Percentiles rank a stretch among this genome's conserved stretches.
These are phyloP conservation scores for Suillus alpinus DNA, from an alignment of 768 basidiomycete species.

Conservation along the genomic window DNA sequence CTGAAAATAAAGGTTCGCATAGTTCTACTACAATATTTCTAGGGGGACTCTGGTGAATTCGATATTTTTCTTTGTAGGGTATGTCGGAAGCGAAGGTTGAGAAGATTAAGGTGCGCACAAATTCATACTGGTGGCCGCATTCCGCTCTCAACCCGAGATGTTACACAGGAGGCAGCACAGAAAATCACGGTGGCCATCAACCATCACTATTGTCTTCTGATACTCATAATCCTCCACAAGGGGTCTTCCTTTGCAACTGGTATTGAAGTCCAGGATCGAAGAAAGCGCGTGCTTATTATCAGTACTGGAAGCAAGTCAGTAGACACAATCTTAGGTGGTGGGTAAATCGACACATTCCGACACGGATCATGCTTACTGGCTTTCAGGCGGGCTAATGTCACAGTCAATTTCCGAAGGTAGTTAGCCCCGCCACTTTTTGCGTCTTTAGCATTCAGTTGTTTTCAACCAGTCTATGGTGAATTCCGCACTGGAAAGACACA, in stretches of 20 bases:
- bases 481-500: slow-evolving; percentile 97
- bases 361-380: background rate
- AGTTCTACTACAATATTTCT: background rate
- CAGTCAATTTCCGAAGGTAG: slow-evolving; percentile 92
- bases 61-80: slow-evolving; percentile 48
- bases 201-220: background rate
- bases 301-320: slow-evolving; percentile 94
- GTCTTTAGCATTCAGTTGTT: slow-evolving; percentile 1
- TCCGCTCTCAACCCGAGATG: background rate
- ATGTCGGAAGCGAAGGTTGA: slow-evolving; percentile 98
- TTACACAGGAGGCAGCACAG: slow-evolving; percentile 76
- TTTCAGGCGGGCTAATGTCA: slow-evolving; percentile 79
- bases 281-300: slow-evolving; percentile 75
- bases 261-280: slow-evolving; percentile 83
- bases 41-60: background rate
- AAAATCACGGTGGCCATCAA: slow-evolving; percentile 64
- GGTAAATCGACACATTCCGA: slow-evolving; percentile 10
- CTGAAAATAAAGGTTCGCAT: slow-evolving; percentile 83
- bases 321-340: slow-evolving; percentile 85
- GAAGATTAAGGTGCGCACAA: slow-evolving; percentile 75
- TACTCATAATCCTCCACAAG: slow-evolving; percentile 35
- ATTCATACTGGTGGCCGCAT: slow-evolving; percentile 9
- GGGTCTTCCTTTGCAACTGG: slow-evolving; percentile 92
- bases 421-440: background rate
- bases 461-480: slow-evolving; percentile 80